These are phyloP conservation scores for Corchorus capsularis DNA, from an alignment of 345 rosid species.

Conservation along the genomic window DNA sequence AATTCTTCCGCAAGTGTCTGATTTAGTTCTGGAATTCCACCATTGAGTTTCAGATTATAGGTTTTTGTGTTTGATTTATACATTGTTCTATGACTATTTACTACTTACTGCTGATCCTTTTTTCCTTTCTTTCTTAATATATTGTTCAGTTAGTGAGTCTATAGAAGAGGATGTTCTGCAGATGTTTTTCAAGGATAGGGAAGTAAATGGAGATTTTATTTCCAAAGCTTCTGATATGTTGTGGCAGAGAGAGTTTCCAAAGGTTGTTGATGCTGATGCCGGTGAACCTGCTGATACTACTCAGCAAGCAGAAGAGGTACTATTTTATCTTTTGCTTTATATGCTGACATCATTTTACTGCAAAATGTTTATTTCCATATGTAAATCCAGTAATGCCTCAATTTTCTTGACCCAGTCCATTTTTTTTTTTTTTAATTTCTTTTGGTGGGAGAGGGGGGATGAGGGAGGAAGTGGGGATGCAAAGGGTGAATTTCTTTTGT, in stretches of 20 bases:
- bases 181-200: slow-evolving; percentile 75
- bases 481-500: not conserved
- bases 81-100: not conserved
- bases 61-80: not conserved
- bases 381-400: not conserved
- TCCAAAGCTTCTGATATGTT: slow-evolving; percentile 74
- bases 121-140: not conserved
- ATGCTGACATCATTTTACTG: not conserved
- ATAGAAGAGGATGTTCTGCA: slow-evolving; percentile 72
- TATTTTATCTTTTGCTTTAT: not conserved
- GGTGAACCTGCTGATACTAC: slow-evolving; percentile 21
- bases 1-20: not conserved
- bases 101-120: not conserved
- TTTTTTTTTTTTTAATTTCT: not conserved
- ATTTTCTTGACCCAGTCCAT: not conserved
- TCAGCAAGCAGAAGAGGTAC: slow-evolving; percentile 40
- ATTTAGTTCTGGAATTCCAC: not conserved
- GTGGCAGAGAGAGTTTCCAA: slow-evolving; percentile 53
- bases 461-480: not conserved
- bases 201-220: slow-evolving; percentile 76
- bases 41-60: not conserved
- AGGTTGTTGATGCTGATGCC: slow-evolving; percentile 44
- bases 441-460: no score
- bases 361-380: not conserved
- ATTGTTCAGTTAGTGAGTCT: slow-evolving; percentile 15